Base-by-base conservation (phyloP, 352 stramenopile species). In the Elongisporangium prolatum region DNA sequence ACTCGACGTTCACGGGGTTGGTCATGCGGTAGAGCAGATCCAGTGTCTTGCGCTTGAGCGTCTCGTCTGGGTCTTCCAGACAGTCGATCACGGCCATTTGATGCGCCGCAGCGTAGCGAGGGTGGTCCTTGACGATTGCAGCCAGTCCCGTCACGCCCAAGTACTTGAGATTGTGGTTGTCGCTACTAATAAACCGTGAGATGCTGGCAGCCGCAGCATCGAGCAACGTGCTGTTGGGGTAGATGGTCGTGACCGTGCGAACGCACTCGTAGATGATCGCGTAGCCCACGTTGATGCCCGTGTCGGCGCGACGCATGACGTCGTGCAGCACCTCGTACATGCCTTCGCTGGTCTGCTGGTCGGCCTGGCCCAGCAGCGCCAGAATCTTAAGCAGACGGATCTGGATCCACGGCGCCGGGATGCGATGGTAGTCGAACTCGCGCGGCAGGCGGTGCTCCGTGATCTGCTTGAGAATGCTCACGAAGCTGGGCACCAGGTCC, bases 41-140 rank as follows among this genome's bases (percentile, higher is more conserved):
- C 50, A 99, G 73, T 22, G 97, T 99, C 84, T 99, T 99, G 52
- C 97, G 88, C 81, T 99, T 98, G 18, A 99, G 83, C 38, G 97
- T 99, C 78, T 99, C 97, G 74, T 99, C 98, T 0, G 93, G 88
- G 75, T 99, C 97, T 83, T 99, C 97, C 8, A 99, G 77, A 68
- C 97, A 99, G 75, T 99, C 97, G 68, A 99, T 99, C 20, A 99
- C 98, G 18, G 97, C 95, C 88, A 99, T 97, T 86, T 99, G 97
- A 84, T 99, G 98, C 52, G 97, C 94, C 6, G 97, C 96, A 17
- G 97, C 98, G 74, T 99, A 99, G 0, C 83, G 77, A n/a, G 88
- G 87, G 60, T 97, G 84, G 74, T 97, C 89, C 70, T 97, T 96
- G 5, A 99, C 98, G 69, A 99, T 99, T 11, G 95, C 87, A 21